Percentiles rank a stretch among this genome's conserved stretches.
phyloP scores from a whole-genome alignment of 2,329 filamentous ascomycete species.

The Pezicula radicicola region DNA sequence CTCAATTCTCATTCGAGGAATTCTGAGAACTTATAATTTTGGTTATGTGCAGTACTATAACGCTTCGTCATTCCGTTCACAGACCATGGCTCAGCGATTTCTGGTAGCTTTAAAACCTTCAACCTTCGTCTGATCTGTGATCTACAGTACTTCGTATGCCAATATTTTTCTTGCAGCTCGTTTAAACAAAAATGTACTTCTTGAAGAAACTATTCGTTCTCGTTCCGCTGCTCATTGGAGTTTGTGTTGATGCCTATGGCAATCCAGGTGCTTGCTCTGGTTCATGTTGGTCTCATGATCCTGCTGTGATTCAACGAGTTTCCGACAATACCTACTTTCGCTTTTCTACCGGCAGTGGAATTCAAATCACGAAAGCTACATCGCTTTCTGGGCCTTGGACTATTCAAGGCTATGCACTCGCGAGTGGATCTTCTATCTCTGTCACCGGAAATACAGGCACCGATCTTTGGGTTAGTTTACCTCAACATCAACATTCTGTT shows the following conservation, averaged over 20 bases:
- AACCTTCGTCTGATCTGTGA: not conserved
- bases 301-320: slow-evolving; percentile 35
- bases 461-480: slow-evolving; percentile 34
- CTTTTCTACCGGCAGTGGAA: slow-evolving; percentile 37
- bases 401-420: slow-evolving; percentile 33
- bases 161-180: not conserved
- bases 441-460: slow-evolving; percentile 28
- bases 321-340: slow-evolving; percentile 40
- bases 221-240: not conserved
- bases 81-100: too few relatives aligned
- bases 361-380: slow-evolving; percentile 35
- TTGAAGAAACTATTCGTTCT: not conserved
- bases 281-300: slow-evolving; percentile 38
- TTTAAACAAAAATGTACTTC: not conserved
- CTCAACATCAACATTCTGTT: not conserved
- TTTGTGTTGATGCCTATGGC: slow-evolving; percentile 22
- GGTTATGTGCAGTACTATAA: too few relatives aligned
- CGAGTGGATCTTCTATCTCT: slow-evolving; percentile 32
- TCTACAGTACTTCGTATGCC: not conserved
- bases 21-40: too few relatives aligned
- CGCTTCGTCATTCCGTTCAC: too few relatives aligned
- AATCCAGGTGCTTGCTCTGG: slow-evolving; percentile 36
- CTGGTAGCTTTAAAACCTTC: too few relatives aligned
- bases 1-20: too few relatives aligned
- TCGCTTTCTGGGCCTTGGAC: slow-evolving; percentile 39